Conservation (phyloP, 2,329 filamentous ascomycete genomes). For the Fusarium staphyleae region DNA sequence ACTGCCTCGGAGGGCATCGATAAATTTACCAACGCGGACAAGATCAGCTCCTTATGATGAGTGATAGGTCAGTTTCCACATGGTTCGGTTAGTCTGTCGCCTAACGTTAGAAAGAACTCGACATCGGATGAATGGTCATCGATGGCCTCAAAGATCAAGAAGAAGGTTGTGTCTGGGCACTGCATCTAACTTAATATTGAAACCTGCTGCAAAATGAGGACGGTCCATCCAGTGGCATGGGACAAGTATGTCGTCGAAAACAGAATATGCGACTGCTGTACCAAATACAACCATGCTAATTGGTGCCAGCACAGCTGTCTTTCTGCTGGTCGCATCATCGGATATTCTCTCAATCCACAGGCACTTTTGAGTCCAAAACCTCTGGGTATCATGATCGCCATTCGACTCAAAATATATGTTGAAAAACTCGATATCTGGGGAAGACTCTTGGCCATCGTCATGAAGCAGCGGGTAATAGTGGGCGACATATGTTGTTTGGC, state of each 20-base stretch:
- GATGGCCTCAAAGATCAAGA: too few species aligned
- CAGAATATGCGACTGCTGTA: background rate
- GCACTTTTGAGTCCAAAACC: slow-evolving; percentile 17
- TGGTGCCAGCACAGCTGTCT: background rate
- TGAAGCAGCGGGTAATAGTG: slow-evolving; percentile 35
- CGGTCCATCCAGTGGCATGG: too few species aligned
- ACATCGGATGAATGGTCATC: too few species aligned
- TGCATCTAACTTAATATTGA: too few species aligned
- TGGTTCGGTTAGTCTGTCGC: too few species aligned
- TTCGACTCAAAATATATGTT: background rate
- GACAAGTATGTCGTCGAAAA: too few species aligned
- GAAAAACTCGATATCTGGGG: slow-evolving; percentile 9
- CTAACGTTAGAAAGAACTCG: too few species aligned
- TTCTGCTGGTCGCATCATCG: background rate
- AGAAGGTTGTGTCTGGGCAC: too few species aligned
- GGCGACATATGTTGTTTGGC: slow-evolving; percentile 8
- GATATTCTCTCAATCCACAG: background rate
- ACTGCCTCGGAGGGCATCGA: slow-evolving; percentile 8
- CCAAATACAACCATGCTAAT: background rate
- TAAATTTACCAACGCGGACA: background rate
- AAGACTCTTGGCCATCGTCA: slow-evolving; percentile 29
- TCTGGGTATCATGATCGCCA: background rate
- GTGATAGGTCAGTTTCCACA: background rate
- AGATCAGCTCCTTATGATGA: slow-evolving; percentile 9
- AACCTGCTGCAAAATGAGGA: too few species aligned